Evolutionary conservation across 805 yeast species (phyloP), one percentile per base, ranked within the genome.

Genomic region (Wickerhamomyces bisporus): DNA sequence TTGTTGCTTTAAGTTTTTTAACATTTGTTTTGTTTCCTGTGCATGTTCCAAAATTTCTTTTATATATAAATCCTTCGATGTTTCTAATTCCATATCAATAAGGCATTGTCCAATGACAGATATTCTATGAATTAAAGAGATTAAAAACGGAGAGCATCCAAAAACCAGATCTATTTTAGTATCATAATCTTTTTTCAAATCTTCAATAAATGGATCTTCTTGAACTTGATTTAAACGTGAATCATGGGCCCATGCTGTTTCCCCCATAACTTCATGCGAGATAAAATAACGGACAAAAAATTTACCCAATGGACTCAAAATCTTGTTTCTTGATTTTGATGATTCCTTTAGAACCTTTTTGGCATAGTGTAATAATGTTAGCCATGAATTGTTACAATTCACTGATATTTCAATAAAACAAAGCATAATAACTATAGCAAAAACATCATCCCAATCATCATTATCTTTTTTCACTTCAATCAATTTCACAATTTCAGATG

Each of bases 221-320:
- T 49, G 52, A n/a, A 52, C 51, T 21, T 21, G 24, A 21, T 21
- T 21, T 10, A 21, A 18, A 20, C 28, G 25, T 8, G 39, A 14
- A 24, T 55, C 57, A 30, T 49, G 47, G 15, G 52, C 49, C 68
- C 67, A 64, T 2, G 66, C 68, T 0, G 72, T 66, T 34, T 64
- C 68, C 3, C 70, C 68, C 69, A 68, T 62, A 2, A 68, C 64
- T 40, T 68, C 73, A 44, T 68, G 71, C 12, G 64, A 52, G 6
- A 64, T 55, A 42, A 68, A 62, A 41, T 66, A 66, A 14, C 68
- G 41, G 6, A 62, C 52, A 39, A 65, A 64, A 36, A 66, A 66
- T 23, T 49, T 56, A 10, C 57, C 59, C 38, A 66, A 44, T 2
- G 68, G 65, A 28, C 58, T 57, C 27, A 53, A 37, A 17, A 41